These are phyloP conservation scores for Colletotrichum coccodes DNA, from an alignment of 2,329 filamentous ascomycete species.

Conservation along the genomic window DNA sequence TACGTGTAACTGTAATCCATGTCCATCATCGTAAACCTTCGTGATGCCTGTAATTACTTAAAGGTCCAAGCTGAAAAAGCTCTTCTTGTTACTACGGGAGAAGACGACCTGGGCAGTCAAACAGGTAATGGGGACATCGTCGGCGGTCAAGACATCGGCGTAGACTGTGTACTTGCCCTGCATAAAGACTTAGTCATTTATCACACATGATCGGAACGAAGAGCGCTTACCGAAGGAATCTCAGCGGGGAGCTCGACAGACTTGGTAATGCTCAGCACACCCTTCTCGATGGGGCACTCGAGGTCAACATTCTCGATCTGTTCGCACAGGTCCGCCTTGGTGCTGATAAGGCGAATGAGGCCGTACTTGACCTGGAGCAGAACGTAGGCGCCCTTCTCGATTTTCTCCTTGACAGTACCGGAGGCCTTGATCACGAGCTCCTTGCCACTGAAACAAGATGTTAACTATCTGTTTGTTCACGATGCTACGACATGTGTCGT, in stretches of 20 bases:
- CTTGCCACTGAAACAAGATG: constrained; percentile 68
- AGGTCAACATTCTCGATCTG: constrained; percentile 89
- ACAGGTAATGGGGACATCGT: constrained; percentile 84
- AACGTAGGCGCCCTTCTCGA: constrained; percentile 84
- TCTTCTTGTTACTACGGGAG: constrained; percentile 47
- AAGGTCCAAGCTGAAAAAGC: constrained; percentile 53
- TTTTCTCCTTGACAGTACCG: constrained; percentile 77
- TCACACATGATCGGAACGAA: neutral
- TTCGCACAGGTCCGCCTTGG: constrained; percentile 86
- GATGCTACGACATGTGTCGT: neutral
- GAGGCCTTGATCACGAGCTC: constrained; percentile 81
- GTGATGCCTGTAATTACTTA: constrained; percentile 36
- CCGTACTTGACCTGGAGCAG: constrained; percentile 92
- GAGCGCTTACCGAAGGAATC: constrained; percentile 82
- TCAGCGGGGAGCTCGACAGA: constrained; percentile 84
- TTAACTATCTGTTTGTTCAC: constrained; percentile 29
- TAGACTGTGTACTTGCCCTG: constrained; percentile 91
- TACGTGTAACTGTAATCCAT: constrained; percentile 29
- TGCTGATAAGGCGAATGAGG: constrained; percentile 87
- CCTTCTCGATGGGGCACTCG: constrained; percentile 87
- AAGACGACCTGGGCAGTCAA: constrained; percentile 80
- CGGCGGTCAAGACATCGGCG: constrained; percentile 83
- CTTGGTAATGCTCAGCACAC: constrained; percentile 79
- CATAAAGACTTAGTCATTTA: constrained; percentile 35
- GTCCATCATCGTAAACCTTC: constrained; percentile 26